These are phyloP conservation scores for Amphichorda felina DNA, from an alignment of 2,329 filamentous ascomycete species.

Conservation along the genomic window DNA sequence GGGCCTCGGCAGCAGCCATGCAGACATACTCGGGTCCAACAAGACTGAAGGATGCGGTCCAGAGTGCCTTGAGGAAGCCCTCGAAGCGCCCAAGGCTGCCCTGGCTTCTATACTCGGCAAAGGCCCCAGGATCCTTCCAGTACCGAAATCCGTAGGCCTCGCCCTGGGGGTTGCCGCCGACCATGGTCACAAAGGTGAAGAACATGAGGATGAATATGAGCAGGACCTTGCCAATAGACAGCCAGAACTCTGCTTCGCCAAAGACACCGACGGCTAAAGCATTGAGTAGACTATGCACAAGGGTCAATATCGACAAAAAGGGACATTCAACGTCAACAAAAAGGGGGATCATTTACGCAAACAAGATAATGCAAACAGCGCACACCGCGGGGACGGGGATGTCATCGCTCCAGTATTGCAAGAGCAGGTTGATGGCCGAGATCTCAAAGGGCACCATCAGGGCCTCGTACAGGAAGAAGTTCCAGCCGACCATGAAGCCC, in stretches of 20 bases:
- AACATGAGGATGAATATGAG: slow-evolving; percentile 55
- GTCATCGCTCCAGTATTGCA: slow-evolving; percentile 26
- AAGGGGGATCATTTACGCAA: background rate
- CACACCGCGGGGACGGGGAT: slow-evolving; percentile 13
- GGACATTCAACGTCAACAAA: slow-evolving; percentile 9
- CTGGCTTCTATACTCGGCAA: slow-evolving; percentile 28
- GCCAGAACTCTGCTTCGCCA: slow-evolving; percentile 63
- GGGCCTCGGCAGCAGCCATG: slow-evolving; percentile 57
- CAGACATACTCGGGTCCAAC: slow-evolving; percentile 57
- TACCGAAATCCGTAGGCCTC: slow-evolving; percentile 61
- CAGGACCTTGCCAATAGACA: slow-evolving; percentile 50
- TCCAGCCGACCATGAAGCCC: slow-evolving; percentile 32
- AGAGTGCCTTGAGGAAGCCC: slow-evolving; percentile 57
- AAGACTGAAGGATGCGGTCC: slow-evolving; percentile 51
- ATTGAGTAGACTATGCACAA: slow-evolving; percentile 35
- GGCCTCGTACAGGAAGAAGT: slow-evolving; percentile 34
- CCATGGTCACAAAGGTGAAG: slow-evolving; percentile 72
- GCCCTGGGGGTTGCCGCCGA: slow-evolving; percentile 61
- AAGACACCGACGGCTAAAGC: slow-evolving; percentile 54
- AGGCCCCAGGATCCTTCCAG: slow-evolving; percentile 37
- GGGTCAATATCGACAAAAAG: slow-evolving; percentile 1
- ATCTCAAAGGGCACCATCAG: slow-evolving; percentile 37
- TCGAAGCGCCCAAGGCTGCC: slow-evolving; percentile 56
- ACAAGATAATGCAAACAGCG: background rate
- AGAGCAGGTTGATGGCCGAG: slow-evolving; percentile 32